Conservation (phyloP, 352 stramenopile genomes). For the Halophytophthora polymorphica region DNA sequence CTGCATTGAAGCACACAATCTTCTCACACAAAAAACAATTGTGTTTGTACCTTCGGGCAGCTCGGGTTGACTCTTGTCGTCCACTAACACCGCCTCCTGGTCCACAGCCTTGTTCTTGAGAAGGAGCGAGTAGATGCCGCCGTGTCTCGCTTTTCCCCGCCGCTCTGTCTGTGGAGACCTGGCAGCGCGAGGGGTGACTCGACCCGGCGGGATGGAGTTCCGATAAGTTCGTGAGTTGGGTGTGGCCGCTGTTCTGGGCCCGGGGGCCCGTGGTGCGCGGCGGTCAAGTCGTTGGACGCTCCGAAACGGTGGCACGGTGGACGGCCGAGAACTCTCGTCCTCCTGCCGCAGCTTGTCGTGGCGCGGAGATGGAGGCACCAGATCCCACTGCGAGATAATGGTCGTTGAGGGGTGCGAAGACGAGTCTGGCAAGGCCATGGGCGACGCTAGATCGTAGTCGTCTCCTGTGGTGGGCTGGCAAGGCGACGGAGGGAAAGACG, state of each 20-base stretch:
- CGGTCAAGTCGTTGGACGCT: slow-evolving; percentile 23
- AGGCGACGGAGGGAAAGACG: slow-evolving; percentile 36
- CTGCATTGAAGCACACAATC: neutral
- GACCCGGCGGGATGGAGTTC: slow-evolving; percentile 10
- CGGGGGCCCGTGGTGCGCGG: slow-evolving; percentile 5
- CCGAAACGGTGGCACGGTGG: slow-evolving; percentile 9
- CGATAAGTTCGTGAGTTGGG: slow-evolving; percentile 20
- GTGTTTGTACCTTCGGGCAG: slow-evolving; percentile 9
- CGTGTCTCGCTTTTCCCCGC: slow-evolving; percentile 61
- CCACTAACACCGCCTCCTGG: slow-evolving; percentile 52
- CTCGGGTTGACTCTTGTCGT: slow-evolving; percentile 36
- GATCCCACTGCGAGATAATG: slow-evolving; percentile 22
- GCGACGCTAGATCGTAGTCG: slow-evolving; percentile 68
- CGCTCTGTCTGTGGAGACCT: slow-evolving; percentile 23
- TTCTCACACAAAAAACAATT: neutral
- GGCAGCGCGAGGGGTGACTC: slow-evolving; percentile 12
- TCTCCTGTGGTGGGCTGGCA: slow-evolving; percentile 29
- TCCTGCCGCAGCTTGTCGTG: slow-evolving; percentile 10
- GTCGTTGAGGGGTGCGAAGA: slow-evolving; percentile 16
- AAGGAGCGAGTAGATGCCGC: slow-evolving; percentile 76
- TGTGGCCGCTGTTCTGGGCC: slow-evolving; percentile 15
- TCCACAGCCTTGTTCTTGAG: slow-evolving; percentile 54
- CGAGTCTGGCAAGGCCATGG: slow-evolving; percentile 50
- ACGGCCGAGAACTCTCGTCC: slow-evolving; percentile 8
- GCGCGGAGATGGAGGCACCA: slow-evolving; percentile 17